phyloP scores from a whole-genome alignment of 2,329 filamentous ascomycete genomes.

The Cordyceps tenuipes region DNA sequence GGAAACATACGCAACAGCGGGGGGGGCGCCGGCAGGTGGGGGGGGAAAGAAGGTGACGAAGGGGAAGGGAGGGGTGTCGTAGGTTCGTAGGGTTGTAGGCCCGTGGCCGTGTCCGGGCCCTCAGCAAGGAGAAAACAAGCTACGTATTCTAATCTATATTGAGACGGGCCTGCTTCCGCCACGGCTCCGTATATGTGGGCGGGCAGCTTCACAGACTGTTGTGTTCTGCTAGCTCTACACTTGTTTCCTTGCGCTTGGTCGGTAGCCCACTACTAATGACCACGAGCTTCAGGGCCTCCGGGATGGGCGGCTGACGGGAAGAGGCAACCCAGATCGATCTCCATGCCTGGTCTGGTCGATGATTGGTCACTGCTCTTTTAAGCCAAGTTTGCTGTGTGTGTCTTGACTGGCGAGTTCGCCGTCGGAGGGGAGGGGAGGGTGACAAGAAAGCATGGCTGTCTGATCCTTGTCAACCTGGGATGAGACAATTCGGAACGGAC shows the following conservation, averaged over 20 bases:
- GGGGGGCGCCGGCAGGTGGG: neutral
- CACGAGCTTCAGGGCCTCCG: neutral
- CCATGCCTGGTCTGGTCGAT: neutral
- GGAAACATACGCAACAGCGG: neutral
- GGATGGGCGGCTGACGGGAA: neutral
- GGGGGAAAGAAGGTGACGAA: neutral
- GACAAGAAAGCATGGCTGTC: neutral
- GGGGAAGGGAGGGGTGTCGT: neutral
- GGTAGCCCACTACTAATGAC: neutral
- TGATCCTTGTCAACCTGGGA: conserved; percentile 9
- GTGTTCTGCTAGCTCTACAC: neutral
- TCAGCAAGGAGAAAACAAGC: too few species aligned
- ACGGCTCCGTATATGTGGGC: too few species aligned
- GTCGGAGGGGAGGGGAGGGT: too few species aligned
- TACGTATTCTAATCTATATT: too few species aligned
- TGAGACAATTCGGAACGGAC: conserved; percentile 4
- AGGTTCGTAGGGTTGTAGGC: neutral
- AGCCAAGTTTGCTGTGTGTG: neutral
- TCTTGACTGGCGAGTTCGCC: neutral
- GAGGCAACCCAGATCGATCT: conserved; percentile 2
- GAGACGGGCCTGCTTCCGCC: too few species aligned
- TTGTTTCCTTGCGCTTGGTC: neutral
- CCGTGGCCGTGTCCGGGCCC: too few species aligned
- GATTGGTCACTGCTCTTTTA: neutral
- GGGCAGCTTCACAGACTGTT: too few species aligned